Percentiles rank a stretch among this genome's conserved stretches.
Conservation (phyloP, 1,284 basidiomycete species). For the Papiliotrema fonsecae region DNA sequence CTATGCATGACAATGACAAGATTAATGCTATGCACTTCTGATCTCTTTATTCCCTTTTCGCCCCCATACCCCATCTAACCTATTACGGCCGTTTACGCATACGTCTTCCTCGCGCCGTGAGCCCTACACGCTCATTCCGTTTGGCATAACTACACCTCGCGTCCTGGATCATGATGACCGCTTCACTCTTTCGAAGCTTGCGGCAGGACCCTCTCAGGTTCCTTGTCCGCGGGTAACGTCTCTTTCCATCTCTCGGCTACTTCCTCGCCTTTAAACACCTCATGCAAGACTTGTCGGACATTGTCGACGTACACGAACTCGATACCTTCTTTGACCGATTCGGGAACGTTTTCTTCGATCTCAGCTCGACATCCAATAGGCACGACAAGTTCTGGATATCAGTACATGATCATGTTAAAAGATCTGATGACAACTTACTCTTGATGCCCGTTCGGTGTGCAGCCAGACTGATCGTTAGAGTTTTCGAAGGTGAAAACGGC, state of each 20-base stretch:
- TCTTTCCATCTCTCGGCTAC: conserved; percentile 65
- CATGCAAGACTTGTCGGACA: conserved; percentile 76
- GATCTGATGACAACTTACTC: conserved; percentile 50
- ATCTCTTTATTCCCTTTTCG: too few species aligned
- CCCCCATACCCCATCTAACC: neutral
- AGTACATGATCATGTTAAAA: neutral
- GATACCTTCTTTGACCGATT: conserved; percentile 88
- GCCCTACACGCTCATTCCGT: too few species aligned
- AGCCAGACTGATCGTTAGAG: conserved; percentile 53
- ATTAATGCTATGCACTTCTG: too few species aligned
- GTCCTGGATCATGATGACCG: too few species aligned
- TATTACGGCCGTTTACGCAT: too few species aligned
- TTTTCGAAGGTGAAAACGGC: neutral
- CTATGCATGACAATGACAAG: neutral
- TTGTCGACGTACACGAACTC: conserved; percentile 86
- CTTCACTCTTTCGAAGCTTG: too few species aligned
- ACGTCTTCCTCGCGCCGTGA: neutral
- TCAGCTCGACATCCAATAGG: conserved; percentile 82
- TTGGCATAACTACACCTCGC: too few species aligned
- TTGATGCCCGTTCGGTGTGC: conserved; percentile 91
- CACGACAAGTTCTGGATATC: conserved; percentile 57
- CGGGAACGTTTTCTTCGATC: conserved; percentile 92
- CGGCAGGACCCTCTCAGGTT: conserved; percentile 27
- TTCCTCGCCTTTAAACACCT: conserved; percentile 68
- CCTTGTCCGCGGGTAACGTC: conserved; percentile 44